Evolutionary conservation across 177 flowering plant genomes (phyloP).

Genomic region (Viscum album): DNA sequence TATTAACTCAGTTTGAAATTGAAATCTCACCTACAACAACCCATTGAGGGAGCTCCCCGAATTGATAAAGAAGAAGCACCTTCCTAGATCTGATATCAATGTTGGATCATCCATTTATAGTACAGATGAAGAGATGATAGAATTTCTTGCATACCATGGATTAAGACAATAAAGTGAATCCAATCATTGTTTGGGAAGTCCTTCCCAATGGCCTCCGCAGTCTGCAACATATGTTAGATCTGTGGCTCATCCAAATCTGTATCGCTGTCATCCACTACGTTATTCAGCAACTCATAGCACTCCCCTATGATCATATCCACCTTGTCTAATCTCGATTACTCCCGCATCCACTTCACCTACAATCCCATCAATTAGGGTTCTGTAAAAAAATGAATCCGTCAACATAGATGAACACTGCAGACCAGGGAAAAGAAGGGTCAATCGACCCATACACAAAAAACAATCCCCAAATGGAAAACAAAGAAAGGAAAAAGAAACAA

Average conservation of each 20-base stretch:
- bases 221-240: slow-evolving; percentile 52
- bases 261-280: slow-evolving; percentile 54
- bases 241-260: slow-evolving; percentile 65
- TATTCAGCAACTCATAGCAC: slow-evolving; percentile 55
- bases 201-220: slow-evolving; percentile 51
- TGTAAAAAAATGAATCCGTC: too few species aligned
- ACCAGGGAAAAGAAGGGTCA: too few species aligned
- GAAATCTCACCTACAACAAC: slow-evolving; percentile 45
- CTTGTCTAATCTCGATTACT: slow-evolving; percentile 37
- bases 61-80: slow-evolving; percentile 42
- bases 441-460: too few species aligned
- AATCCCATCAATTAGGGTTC: too few species aligned
- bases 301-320: slow-evolving; percentile 67
- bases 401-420: too few species aligned
- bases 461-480: too few species aligned
- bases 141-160: slow-evolving; percentile 50
- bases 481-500: too few species aligned
- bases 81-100: slow-evolving; percentile 61
- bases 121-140: too few species aligned
- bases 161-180: slow-evolving; percentile 51
- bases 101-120: too few species aligned
- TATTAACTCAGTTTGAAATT: background rate
- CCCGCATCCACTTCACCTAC: slow-evolving; percentile 53
- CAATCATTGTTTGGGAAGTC: slow-evolving; percentile 54
- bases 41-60: slow-evolving; percentile 62